Evolutionary conservation across 345 rosid species (phyloP).

Genomic region (Rhizophora mangle): DNA sequence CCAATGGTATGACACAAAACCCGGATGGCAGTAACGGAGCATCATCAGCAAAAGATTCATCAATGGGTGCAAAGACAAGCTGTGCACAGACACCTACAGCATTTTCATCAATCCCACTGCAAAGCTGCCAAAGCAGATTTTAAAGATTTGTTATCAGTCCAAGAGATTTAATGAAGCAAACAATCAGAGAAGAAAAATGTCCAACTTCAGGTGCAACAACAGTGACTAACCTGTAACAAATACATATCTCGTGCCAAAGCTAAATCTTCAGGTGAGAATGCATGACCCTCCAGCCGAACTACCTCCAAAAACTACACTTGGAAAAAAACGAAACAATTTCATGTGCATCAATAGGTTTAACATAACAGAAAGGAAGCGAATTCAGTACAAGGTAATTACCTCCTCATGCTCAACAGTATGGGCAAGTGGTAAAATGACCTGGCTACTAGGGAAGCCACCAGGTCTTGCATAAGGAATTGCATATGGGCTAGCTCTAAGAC

Average conservation of each 20-base stretch:
- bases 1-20: constrained; percentile 84
- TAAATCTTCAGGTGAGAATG: constrained; percentile 85
- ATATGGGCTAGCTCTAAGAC: constrained; percentile 80
- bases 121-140: constrained; percentile 45
- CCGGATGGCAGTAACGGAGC: constrained; percentile 93
- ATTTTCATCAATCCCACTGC: constrained; percentile 90
- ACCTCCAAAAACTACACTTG: constrained; percentile 74
- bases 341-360: background rate
- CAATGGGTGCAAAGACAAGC: constrained; percentile 94
- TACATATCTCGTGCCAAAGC: constrained; percentile 90
- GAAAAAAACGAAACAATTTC: constrained; percentile 1
- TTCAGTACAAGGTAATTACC: constrained; percentile 37
- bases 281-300: constrained; percentile 84
- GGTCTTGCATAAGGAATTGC: constrained; percentile 81
- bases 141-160: background rate
- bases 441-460: constrained; percentile 86
- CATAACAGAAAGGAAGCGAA: background rate
- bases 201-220: background rate
- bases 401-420: constrained; percentile 93
- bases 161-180: background rate
- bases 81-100: constrained; percentile 89
- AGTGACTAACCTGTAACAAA: constrained; percentile 64
- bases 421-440: constrained; percentile 88
- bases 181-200: background rate
- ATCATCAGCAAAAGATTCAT: constrained; percentile 96